Evolutionary conservation across 441 rosid species (phyloP).

Genomic region (Brassica balearica): DNA sequence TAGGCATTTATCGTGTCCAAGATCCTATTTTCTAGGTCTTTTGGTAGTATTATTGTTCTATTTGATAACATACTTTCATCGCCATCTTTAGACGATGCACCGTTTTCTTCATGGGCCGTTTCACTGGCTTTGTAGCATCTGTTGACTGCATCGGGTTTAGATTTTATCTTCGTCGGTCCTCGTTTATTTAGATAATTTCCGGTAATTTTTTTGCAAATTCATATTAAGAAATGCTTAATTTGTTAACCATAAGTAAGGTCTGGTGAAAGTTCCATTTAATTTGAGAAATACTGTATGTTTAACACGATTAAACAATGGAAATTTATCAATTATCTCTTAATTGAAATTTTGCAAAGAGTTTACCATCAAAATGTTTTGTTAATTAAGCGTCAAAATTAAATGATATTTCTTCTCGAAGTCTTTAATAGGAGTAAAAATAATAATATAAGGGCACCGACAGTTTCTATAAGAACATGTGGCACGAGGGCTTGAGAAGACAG

Average conservation of each 20-base stretch:
- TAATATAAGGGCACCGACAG: constrained; percentile 47
- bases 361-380: not conserved
- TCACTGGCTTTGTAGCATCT: not conserved
- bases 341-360: not conserved
- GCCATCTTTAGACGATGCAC: not conserved
- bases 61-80: not conserved
- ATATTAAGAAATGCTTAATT: not conserved
- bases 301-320: not conserved
- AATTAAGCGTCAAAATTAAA: not conserved
- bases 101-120: not conserved
- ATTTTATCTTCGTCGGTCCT: not conserved
- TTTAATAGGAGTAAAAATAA: not conserved
- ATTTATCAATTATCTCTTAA: not conserved
- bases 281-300: not conserved
- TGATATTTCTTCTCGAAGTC: not conserved
- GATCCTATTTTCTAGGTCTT: constrained; percentile 18
- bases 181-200: not conserved
- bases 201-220: not conserved
- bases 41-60: not conserved
- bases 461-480: constrained; percentile 49
- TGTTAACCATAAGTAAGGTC: not conserved
- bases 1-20: constrained; percentile 29
- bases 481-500: constrained; percentile 44
- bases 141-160: not conserved
- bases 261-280: not conserved